Conservation (phyloP, 257 asterid genomes). For the Plantago elongata region DNA sequence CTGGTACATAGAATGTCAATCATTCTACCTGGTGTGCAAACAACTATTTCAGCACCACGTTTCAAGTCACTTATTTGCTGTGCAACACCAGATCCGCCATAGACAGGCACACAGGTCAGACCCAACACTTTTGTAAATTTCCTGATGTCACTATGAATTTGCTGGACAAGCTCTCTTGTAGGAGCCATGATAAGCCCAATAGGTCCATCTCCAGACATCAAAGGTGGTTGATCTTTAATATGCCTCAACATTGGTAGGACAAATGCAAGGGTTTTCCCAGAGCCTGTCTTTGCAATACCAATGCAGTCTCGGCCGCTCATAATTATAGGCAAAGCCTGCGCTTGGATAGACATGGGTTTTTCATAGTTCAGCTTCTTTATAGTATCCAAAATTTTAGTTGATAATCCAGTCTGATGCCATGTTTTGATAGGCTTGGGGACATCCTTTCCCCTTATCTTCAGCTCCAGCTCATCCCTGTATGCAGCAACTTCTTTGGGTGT, state of each 20-base stretch:
- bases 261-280: conserved; percentile 88
- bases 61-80: conserved; percentile 88
- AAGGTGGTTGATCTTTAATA: conserved; percentile 79
- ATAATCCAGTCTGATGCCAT: conserved; percentile 90
- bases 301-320: conserved; percentile 97
- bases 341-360: conserved; percentile 81
- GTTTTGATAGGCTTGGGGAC: conserved; percentile 78
- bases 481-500: conserved; percentile 67
- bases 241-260: conserved; percentile 93
- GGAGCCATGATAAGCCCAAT: conserved; percentile 94
- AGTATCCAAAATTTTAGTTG: conserved; percentile 70
- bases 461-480: conserved; percentile 68
- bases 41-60: conserved; percentile 89
- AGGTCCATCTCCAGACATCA: conserved; percentile 88
- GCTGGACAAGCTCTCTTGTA: conserved; percentile 92
- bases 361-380: conserved; percentile 69
- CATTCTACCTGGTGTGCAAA: conserved; percentile 95
- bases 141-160: conserved; percentile 73
- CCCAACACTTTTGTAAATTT: conserved; percentile 70
- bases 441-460: conserved; percentile 87
- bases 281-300: conserved; percentile 89
- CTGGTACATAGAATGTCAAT: conserved; percentile 89
- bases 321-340: conserved; percentile 84
- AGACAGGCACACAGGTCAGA: conserved; percentile 77
- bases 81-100: conserved; percentile 95